phyloP scores from a whole-genome alignment of 805 yeast species.

The Lipomyces mesembrius region DNA sequence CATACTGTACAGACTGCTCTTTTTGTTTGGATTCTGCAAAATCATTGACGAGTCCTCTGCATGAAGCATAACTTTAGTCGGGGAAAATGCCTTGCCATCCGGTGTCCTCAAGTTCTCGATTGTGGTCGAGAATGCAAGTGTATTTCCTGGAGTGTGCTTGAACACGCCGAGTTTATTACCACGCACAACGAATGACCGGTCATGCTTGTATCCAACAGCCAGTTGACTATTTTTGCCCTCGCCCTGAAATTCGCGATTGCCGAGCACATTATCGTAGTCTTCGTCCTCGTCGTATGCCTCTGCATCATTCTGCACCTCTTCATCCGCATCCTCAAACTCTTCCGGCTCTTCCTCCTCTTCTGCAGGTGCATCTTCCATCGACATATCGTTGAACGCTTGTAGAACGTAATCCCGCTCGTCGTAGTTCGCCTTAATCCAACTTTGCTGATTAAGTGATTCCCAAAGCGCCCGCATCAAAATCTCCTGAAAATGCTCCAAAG shows the following conservation, averaged over 20 bases:
- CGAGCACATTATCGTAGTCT: constrained; percentile 49
- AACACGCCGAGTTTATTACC: constrained; percentile 83
- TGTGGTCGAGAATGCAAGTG: constrained; percentile 67
- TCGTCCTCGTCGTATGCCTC: constrained; percentile 40
- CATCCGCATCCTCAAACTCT: constrained; percentile 34
- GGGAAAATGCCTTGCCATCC: constrained; percentile 57
- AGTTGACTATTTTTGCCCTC: constrained; percentile 63
- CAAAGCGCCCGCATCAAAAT: constrained; percentile 59
- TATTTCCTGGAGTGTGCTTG: constrained; percentile 55
- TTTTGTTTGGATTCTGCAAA: constrained; percentile 58
- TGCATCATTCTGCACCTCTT: constrained; percentile 11
- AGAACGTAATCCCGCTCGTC: constrained; percentile 61
- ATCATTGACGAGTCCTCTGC: constrained; percentile 72
- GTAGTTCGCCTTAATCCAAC: constrained; percentile 53
- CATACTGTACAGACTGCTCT: constrained; percentile 64
- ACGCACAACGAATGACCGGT: constrained; percentile 77
- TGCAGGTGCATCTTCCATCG: constrained; percentile 45
- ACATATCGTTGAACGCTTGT: constrained; percentile 56
- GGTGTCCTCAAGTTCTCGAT: constrained; percentile 62
- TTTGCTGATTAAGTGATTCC: constrained; percentile 59
- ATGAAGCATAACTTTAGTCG: constrained; percentile 75
- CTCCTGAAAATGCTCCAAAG: constrained; percentile 58
- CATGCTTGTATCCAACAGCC: constrained; percentile 70
- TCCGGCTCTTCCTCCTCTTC: constrained; percentile 50
- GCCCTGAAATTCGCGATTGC: constrained; percentile 45